Conservation (phyloP, 148 eudicot genomes). For the Selenicereus undatus region DNA sequence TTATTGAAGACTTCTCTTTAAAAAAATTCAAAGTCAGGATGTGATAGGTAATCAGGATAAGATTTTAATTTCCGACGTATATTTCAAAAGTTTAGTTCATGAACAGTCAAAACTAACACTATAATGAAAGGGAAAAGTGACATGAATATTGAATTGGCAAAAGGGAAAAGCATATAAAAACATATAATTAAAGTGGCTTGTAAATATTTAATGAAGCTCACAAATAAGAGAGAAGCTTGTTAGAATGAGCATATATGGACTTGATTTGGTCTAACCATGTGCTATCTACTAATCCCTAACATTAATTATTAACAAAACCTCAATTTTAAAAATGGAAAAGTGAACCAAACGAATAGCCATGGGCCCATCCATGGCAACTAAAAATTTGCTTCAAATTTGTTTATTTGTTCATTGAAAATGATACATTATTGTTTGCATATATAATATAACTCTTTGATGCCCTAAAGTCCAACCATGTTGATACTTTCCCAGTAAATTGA, state of each 20-base stretch:
- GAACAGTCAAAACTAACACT: constrained; percentile 8
- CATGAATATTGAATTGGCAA: not conserved
- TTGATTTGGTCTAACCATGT: constrained; percentile 24
- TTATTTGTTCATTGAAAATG: constrained; percentile 11
- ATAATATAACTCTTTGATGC: not conserved
- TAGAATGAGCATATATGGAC: constrained; percentile 8
- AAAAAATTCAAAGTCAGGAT: too few relatives aligned
- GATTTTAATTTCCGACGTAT: not conserved
- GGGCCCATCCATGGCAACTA: not conserved
- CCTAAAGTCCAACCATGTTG: constrained; percentile 20
- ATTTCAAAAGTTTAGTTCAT: not conserved
- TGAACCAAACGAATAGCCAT: constrained; percentile 6
- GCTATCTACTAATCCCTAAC: constrained; percentile 18
- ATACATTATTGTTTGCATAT: not conserved
- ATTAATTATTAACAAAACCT: not conserved
- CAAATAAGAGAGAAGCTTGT: constrained; percentile 11
- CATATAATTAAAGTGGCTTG: constrained; percentile 11
- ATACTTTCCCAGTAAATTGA: constrained; percentile 1
- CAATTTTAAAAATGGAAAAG: not conserved
- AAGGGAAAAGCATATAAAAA: constrained; percentile 2
- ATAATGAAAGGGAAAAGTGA: constrained; percentile 8
- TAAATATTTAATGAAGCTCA: constrained; percentile 7
- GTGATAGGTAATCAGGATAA: too few relatives aligned
- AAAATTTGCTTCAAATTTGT: constrained; percentile 5
- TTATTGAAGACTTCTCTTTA: too few relatives aligned